A percentile compares a stretch with the other conserved stretches of the same genome.
Conservation (phyloP, 2,329 filamentous ascomycete species). For the Sordariomycetes sp. region DNA sequence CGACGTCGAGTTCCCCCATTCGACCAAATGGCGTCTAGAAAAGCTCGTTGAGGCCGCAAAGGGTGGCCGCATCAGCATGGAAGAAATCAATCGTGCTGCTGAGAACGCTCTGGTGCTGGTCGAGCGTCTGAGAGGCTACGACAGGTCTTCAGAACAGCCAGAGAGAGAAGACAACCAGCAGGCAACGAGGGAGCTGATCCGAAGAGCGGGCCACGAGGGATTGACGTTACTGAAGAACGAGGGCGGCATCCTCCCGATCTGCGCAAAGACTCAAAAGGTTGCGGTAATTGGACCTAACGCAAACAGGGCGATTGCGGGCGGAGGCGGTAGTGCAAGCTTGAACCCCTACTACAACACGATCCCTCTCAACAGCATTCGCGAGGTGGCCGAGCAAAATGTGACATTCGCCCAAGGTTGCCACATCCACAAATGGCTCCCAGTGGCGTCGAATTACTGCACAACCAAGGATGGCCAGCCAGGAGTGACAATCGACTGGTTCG, state of each 20-base stretch:
- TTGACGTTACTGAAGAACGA: slow-evolving; percentile 58
- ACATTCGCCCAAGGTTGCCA: slow-evolving; percentile 53
- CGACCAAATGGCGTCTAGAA: slow-evolving; percentile 44
- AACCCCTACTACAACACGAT: slow-evolving; percentile 61
- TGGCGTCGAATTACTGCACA: slow-evolving; percentile 51
- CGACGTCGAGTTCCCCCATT: slow-evolving; percentile 50
- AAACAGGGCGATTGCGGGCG: slow-evolving; percentile 57
- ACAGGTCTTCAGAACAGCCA: slow-evolving; percentile 45
- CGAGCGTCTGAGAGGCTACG: slow-evolving; percentile 50
- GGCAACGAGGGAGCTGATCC: slow-evolving; percentile 51
- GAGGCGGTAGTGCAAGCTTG: slow-evolving; percentile 58
- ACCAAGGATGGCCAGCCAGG: slow-evolving; percentile 47
- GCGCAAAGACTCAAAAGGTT: slow-evolving; percentile 44
- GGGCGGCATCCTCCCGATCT: slow-evolving; percentile 47
- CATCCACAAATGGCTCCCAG: slow-evolving; percentile 56
- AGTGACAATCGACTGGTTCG: slow-evolving; percentile 55
- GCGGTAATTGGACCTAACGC: slow-evolving; percentile 61
- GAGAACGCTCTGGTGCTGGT: slow-evolving; percentile 52
- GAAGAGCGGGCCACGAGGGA: slow-evolving; percentile 51
- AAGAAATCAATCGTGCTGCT: slow-evolving; percentile 47
- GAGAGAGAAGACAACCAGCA: slow-evolving; percentile 48
- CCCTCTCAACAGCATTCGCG: slow-evolving; percentile 50
- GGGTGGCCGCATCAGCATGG: slow-evolving; percentile 34
- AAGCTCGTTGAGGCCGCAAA: slow-evolving; percentile 45
- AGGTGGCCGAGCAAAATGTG: slow-evolving; percentile 43